Percentiles rank a stretch among this genome's conserved stretches.
phyloP scores from a whole-genome alignment of 257 asterid genomes.

The Solanum phureja region DNA sequence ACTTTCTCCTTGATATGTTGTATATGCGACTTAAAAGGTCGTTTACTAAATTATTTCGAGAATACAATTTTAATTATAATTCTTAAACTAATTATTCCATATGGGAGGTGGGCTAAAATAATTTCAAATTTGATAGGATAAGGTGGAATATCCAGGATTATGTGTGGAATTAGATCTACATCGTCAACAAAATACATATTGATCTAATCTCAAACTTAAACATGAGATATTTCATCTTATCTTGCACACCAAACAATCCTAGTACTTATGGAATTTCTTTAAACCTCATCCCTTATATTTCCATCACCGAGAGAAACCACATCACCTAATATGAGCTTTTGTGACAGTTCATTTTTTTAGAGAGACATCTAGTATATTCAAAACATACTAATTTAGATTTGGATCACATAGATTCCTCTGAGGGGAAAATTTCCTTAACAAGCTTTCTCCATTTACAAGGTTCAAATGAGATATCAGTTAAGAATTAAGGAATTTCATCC shows the following conservation, averaged over 20 bases:
- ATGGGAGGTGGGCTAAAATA: not conserved
- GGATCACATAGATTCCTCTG: not conserved
- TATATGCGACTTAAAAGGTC: not conserved
- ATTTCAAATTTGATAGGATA: not conserved
- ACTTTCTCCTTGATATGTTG: not conserved
- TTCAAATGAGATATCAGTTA: not conserved
- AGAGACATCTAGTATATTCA: not conserved
- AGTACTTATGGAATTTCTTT: not conserved
- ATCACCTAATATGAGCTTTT: not conserved
- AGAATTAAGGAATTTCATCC: no score
- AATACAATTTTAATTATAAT: not conserved
- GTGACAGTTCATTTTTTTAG: not conserved
- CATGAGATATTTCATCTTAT: not conserved
- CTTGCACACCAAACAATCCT: not conserved
- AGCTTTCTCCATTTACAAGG: not conserved
- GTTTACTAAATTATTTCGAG: not conserved
- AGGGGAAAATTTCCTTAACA: not conserved
- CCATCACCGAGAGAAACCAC: not conserved
- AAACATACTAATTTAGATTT: not conserved
- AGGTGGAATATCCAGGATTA: not conserved
- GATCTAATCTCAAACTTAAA: not conserved
- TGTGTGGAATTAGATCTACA: not conserved
- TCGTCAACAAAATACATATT: not conserved
- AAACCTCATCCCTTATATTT: not conserved
- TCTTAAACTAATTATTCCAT: not conserved